These are phyloP conservation scores for Balakata baccata DNA, from an alignment of 345 rosid species.

Conservation along the genomic window DNA sequence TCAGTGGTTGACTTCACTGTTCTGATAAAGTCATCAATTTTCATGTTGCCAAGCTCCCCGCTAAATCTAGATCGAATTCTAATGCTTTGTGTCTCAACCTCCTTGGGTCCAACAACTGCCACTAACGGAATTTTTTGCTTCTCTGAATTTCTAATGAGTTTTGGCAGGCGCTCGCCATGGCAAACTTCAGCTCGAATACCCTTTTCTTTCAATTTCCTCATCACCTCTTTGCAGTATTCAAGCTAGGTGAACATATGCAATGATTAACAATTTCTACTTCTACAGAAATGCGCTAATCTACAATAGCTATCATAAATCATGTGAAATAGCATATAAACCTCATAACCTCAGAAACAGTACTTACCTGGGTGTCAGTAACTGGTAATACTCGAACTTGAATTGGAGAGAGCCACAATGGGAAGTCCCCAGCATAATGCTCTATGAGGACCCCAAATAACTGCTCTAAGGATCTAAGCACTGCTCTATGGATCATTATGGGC, in stretches of 20 bases:
- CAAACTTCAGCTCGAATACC: slow-evolving; percentile 75
- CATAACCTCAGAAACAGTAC: background rate
- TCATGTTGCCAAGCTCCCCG: slow-evolving; percentile 79
- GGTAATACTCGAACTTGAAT: slow-evolving; percentile 86
- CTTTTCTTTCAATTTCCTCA: slow-evolving; percentile 45
- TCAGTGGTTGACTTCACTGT: slow-evolving; percentile 51
- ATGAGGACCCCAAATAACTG: slow-evolving; percentile 91
- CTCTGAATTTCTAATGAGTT: slow-evolving; percentile 88
- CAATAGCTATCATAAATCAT: background rate
- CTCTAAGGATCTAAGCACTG: slow-evolving; percentile 88
- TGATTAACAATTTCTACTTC: background rate
- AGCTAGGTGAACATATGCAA: slow-evolving; percentile 38
- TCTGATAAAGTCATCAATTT: slow-evolving; percentile 58
- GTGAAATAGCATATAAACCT: slow-evolving; percentile 3
- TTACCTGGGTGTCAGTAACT: slow-evolving; percentile 86
- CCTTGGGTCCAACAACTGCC: slow-evolving; percentile 93
- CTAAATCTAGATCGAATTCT: slow-evolving; percentile 78
- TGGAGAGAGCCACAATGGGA: slow-evolving; percentile 92
- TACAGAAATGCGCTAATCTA: background rate
- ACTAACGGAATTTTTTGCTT: slow-evolving; percentile 84
- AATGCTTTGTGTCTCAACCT: slow-evolving; percentile 64
- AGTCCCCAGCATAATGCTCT: slow-evolving; percentile 96
- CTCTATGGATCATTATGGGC: slow-evolving; percentile 97
- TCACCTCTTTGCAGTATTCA: slow-evolving; percentile 64
- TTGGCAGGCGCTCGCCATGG: slow-evolving; percentile 86